A percentile compares a stretch with the other conserved stretches of the same genome.
phyloP scores from a whole-genome alignment of 768 basidiomycete species.

The Suillus placidus region DNA sequence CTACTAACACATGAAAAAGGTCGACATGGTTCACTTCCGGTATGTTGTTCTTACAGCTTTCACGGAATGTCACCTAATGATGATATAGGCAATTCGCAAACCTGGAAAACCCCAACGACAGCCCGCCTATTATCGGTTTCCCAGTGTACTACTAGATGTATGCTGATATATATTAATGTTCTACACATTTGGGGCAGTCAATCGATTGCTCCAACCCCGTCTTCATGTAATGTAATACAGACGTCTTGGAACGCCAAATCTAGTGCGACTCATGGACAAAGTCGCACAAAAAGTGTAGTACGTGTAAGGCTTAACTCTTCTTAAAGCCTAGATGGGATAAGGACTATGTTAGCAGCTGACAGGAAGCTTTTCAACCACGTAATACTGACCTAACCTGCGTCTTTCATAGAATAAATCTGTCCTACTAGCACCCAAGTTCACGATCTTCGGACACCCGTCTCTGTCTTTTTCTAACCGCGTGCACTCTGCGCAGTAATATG shows the following conservation, averaged over 20 bases:
- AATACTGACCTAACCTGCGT: slow-evolving; percentile 69
- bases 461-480: slow-evolving; percentile 96
- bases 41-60: slow-evolving; percentile 34
- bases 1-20: slow-evolving; percentile 39
- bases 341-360: background rate
- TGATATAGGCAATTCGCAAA: slow-evolving; percentile 52
- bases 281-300: background rate
- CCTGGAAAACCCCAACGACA: slow-evolving; percentile 54
- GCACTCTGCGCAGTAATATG: slow-evolving; percentile 98
- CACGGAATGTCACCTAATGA: background rate
- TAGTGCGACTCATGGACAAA: background rate
- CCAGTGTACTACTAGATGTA: slow-evolving; percentile 53
- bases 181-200: background rate
- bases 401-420: slow-evolving; percentile 93
- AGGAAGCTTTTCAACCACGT: background rate
- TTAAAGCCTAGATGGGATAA: slow-evolving; percentile 28
- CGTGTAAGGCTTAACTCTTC: slow-evolving; percentile 30
- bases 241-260: background rate
- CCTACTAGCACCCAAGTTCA: slow-evolving; percentile 92
- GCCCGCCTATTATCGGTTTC: slow-evolving; percentile 63
- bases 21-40: slow-evolving; percentile 78
- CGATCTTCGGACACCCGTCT: slow-evolving; percentile 98
- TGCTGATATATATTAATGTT: background rate
- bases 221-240: background rate
- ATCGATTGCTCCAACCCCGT: background rate